Conservation (phyloP, 768 basidiomycete species). For the Lactifluus piperatus region DNA sequence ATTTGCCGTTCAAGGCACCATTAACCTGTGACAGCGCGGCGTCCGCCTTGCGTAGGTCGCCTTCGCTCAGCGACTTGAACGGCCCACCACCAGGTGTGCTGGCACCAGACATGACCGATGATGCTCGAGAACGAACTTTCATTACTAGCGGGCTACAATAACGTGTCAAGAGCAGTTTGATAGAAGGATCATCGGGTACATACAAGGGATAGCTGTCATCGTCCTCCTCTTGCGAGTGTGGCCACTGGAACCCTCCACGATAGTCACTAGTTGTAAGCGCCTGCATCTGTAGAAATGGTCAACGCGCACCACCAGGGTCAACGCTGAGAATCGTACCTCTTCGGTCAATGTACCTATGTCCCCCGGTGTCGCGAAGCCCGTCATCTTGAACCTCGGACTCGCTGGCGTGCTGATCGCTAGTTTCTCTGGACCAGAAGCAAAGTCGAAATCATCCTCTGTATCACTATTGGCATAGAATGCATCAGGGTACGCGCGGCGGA, state of each 20-base stretch:
- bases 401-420: constrained; percentile 77
- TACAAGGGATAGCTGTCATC: constrained; percentile 89
- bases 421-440: constrained; percentile 56
- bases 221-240: constrained; percentile 59
- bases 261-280: constrained; percentile 80
- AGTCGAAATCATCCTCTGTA: constrained; percentile 46
- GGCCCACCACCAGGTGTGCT: constrained; percentile 85
- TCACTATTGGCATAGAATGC: constrained; percentile 66
- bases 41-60: constrained; percentile 81
- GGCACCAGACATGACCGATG: constrained; percentile 62
- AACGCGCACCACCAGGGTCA: not conserved
- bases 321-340: constrained; percentile 41
- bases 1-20: constrained; percentile 16
- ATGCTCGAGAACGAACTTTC: constrained; percentile 79
- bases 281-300: constrained; percentile 58
- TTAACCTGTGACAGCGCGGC: constrained; percentile 67
- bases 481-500: constrained; percentile 92
- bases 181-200: constrained; percentile 28
- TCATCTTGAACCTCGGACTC: constrained; percentile 67
- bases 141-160: constrained; percentile 68
- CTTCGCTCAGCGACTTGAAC: constrained; percentile 76
- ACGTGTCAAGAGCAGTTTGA: not conserved
- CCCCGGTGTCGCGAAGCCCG: constrained; percentile 83
- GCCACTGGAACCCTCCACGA: constrained; percentile 53
- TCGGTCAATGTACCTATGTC: constrained; percentile 87